A percentile compares a stretch with the other conserved stretches of the same genome.
These are phyloP conservation scores for Termitomyces sp. DNA, from an alignment of 768 basidiomycete genomes.

Conservation along the genomic window DNA sequence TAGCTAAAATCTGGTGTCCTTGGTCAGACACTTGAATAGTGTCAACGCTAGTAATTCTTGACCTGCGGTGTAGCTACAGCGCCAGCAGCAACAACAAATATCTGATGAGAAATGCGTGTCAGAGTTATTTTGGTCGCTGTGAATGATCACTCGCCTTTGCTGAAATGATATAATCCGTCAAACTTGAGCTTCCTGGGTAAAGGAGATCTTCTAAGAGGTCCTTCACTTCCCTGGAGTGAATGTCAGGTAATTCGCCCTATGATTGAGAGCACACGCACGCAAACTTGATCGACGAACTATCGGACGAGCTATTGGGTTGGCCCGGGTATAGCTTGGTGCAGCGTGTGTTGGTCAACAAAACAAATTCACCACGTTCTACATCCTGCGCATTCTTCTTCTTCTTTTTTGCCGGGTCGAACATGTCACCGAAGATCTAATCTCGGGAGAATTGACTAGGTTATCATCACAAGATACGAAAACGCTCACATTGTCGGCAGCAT, in stretches of 20 bases:
- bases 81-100: neutral
- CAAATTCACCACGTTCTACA: neutral
- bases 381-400: neutral
- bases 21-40: neutral
- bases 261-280: neutral
- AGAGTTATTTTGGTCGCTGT: neutral
- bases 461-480: no score
- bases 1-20: neutral
- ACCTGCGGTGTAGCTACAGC: conserved; percentile 2
- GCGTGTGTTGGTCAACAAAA: neutral
- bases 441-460: neutral
- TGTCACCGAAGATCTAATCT: neutral
- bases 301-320: neutral
- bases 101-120: neutral
- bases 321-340: neutral
- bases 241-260: neutral
- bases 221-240: neutral
- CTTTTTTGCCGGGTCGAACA: neutral
- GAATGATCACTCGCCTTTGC: neutral
- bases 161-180: neutral
- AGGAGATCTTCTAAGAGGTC: neutral
- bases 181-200: neutral
- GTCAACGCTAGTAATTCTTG: neutral
- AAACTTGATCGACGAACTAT: neutral
- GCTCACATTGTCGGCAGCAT: neutral